Base-by-base conservation (phyloP, 169 alveolate genomes). In the Plasmodium knowlesi region DNA sequence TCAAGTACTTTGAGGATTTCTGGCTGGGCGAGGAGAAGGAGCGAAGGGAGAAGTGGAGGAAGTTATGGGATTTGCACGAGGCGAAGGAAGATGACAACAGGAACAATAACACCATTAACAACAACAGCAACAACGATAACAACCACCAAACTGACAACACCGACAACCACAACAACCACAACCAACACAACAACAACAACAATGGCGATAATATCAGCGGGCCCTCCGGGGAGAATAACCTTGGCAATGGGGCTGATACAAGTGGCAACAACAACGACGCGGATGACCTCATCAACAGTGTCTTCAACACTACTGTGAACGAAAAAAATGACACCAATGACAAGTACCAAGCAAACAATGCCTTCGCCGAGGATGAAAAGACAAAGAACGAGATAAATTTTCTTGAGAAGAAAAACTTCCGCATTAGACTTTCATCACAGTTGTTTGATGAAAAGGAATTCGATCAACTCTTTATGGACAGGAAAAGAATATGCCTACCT, bases 21-120 rank as follows among this genome's bases (percentile, higher is more conserved):
- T 88, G 94, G 94, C 76, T 80, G 5, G 89, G 78, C 70, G 94
- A 88, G 71, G 94, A 88, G 50, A 57, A 88, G 53, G 78, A 79
- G 81, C 61, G 94, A 10, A 88, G 39, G 82, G 89, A 88, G 19
- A 88, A 88, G 53, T 88, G 94, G 94, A 78, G 53, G 50, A 79
- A 71, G 3, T 25, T 78, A 37, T 88, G 94, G 94, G 25, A 39
- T 5, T 1, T 88, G 70, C 81, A 88, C 82, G 94, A 88, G 50
- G 53, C 22, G 10, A 39, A 25, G 43, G 54, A 6, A 30, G 32
- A 74, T 14, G 28, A 22, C 28, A 57, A 57, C 72, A 57, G 1
- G 6, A 19, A 16, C 5, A 9, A 57, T 9, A 14, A n/a, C 6
- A n/a, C n/a, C n/a, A n/a, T n/a, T n/a, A n/a, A n/a, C n/a, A n/a